A percentile compares a stretch with the other conserved stretches of the same genome.
Conservation (phyloP, 352 stramenopile species). For the Globisporangium nagaii region DNA sequence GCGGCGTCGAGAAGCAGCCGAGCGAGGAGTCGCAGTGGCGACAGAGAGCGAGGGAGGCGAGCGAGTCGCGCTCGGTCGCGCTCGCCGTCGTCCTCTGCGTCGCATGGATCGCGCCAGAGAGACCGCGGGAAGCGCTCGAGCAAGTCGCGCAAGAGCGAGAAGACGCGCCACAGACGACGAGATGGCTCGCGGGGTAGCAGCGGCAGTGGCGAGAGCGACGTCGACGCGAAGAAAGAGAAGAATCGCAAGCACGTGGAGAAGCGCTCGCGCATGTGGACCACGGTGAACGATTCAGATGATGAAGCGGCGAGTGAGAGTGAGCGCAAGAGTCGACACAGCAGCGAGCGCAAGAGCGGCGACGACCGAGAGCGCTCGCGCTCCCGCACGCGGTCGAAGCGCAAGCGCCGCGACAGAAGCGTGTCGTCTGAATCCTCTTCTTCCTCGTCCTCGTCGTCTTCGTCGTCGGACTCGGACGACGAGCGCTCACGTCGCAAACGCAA, state of each 20-base stretch:
- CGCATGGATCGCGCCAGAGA: not conserved
- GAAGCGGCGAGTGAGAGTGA: not conserved
- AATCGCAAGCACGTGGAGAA: not conserved
- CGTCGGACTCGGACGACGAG: slow-evolving; percentile 24
- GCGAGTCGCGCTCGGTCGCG: not conserved
- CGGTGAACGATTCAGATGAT: not conserved
- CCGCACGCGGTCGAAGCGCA: slow-evolving; percentile 6
- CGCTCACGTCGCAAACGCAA: slow-evolving; percentile 11
- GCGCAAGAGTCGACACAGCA: not conserved
- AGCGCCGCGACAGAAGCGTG: not conserved
- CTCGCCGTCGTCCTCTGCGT: not conserved
- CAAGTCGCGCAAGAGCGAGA: slow-evolving; percentile 2
- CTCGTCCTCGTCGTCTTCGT: slow-evolving; percentile 29
- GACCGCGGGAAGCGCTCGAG: not conserved
- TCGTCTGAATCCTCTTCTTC: slow-evolving; percentile 22
- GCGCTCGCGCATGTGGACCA: slow-evolving; percentile 9
- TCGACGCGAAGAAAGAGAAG: not conserved
- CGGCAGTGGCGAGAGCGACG: not conserved
- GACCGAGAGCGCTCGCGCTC: slow-evolving; percentile 8
- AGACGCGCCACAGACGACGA: not conserved
- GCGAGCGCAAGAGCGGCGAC: not conserved
- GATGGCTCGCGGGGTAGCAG: not conserved
- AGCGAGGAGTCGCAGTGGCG: slow-evolving; percentile 3
- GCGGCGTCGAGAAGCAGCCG: not conserved
- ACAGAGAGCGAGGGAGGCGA: not conserved